These are phyloP conservation scores for Rubia tinctorum DNA, from an alignment of 305 asterid species.

Conservation along the genomic window DNA sequence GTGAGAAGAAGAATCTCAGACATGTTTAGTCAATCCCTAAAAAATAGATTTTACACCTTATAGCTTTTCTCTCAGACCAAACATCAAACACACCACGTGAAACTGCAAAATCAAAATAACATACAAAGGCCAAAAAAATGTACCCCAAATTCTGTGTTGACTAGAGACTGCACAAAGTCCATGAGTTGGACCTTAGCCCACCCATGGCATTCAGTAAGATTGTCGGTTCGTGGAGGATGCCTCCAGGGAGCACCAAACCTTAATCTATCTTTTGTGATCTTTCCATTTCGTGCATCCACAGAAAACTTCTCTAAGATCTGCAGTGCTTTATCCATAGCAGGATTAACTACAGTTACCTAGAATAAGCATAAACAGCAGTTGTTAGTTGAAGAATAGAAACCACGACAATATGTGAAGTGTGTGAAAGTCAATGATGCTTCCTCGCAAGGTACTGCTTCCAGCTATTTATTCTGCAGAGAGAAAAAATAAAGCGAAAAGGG, in stretches of 20 bases:
- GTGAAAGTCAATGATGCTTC: background rate
- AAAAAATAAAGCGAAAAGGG: background rate
- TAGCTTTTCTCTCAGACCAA: too few relatives aligned
- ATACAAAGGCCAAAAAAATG: background rate
- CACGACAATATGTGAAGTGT: background rate
- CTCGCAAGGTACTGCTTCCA: background rate
- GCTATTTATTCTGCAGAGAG: background rate
- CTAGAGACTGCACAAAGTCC: conserved; percentile 87
- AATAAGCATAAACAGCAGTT: conserved; percentile 17
- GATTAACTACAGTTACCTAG: conserved; percentile 85
- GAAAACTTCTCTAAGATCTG: conserved; percentile 68
- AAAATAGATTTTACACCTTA: conserved; percentile 11
- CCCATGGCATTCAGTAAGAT: conserved; percentile 23
- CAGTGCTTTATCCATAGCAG: conserved; percentile 88
- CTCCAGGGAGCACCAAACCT: conserved; percentile 96
- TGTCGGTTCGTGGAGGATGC: conserved; percentile 60
- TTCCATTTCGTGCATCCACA: conserved; percentile 61
- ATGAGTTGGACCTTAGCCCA: conserved; percentile 95
- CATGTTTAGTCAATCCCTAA: conserved; percentile 12
- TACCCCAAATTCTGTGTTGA: conserved; percentile 86
- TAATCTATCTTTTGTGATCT: conserved; percentile 57
- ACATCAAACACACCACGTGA: too few relatives aligned
- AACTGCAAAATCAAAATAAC: too few relatives aligned
- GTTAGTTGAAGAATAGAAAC: background rate
- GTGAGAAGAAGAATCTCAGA: background rate